phyloP scores from a whole-genome alignment of 345 rosid genomes.

The Camelina hispida region DNA sequence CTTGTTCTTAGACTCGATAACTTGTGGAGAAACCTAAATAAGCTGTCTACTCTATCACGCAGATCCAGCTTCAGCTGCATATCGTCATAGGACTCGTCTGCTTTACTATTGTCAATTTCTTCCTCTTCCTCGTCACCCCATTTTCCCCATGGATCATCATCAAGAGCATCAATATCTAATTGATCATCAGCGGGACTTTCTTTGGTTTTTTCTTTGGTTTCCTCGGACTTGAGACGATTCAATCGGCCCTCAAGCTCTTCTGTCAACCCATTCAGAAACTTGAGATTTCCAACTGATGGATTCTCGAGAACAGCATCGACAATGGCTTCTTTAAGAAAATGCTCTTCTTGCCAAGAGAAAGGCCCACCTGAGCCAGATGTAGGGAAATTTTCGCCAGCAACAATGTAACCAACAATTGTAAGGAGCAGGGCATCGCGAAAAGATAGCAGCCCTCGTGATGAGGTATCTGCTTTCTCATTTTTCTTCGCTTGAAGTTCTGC shows the following conservation, averaged over 20 bases:
- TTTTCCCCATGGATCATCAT: conserved; percentile 95
- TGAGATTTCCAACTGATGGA: conserved; percentile 66
- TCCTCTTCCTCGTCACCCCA: conserved; percentile 94
- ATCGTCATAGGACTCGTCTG: conserved; percentile 61
- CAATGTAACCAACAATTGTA: conserved; percentile 70
- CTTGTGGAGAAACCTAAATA: conserved; percentile 83
- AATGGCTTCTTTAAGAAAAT: conserved; percentile 83
- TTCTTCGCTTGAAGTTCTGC: conserved; percentile 55
- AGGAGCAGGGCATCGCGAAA: conserved; percentile 83
- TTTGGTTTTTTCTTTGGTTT: conserved; percentile 52
- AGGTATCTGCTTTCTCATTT: conserved; percentile 47
- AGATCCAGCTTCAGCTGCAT: conserved; percentile 90
- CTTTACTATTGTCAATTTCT: conserved; percentile 52
- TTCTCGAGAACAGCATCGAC: conserved; percentile 79
- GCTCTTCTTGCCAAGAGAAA: conserved; percentile 99
- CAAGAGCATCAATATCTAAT: conserved; percentile 76
- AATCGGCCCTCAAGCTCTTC: conserved; percentile 77
- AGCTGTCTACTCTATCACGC: conserved; percentile 85
- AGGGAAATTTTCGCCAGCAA: conserved; percentile 96
- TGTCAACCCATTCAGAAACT: conserved; percentile 69
- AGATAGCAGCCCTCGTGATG: conserved; percentile 66
- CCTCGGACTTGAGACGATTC: conserved; percentile 50
- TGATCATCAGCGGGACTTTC: conserved; percentile 53
- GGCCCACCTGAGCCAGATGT: conserved; percentile 90
- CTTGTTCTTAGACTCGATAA: conserved; percentile 62